Evolutionary conservation across 169 alveolate species (phyloP), one percentile per base, ranked within the genome.

Genomic region (Plasmodium cynomolgi): DNA sequence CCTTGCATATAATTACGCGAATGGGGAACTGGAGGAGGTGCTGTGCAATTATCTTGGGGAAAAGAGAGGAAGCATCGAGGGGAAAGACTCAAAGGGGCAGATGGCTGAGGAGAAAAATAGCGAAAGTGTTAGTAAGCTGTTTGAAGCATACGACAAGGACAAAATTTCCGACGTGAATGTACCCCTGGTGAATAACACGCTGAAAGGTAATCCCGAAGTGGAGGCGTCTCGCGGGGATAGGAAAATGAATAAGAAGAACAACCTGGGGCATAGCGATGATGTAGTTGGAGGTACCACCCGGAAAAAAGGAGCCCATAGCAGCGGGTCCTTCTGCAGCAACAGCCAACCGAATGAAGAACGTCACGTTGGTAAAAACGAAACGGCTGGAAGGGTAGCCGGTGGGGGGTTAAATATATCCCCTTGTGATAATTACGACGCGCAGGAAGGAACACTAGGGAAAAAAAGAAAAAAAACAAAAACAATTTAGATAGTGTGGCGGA

Each of bases 91-190:
- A 3, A 44, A 39, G 56, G 26, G 62, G 26, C 0, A 11, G 8
- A 39, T 31, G 81, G 79, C 13, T 9, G 58, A 33, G 58, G 13
- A 88, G 17, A 68, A 80, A 77, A 71, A 91, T 72, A 44, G 62
- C 17, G 34, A 81, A 91, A 62, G 62, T 26, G 56, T 47, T 3
- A 37, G 34, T 33, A 15, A 81, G 29, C 31, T 85, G 34, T 75
- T 74, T 50, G 85, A 85, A 20, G 84, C 81, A 23, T 85, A 85
- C 41, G 85, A 85, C 81, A 85, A 85, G 81, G 83, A 82, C 7
- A 82, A 85, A 74, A 74, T 50, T 33, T 7, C 50, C 20, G 83
- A 33, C 26, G 81, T 20, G 17, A 13, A 33, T 26, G 20, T 17
- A 17, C 7, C 37, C 8, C 37, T 17, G 62, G 44, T 56, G 39